Conservation (phyloP, 306 rosid genomes). For the Corylus americana region DNA sequence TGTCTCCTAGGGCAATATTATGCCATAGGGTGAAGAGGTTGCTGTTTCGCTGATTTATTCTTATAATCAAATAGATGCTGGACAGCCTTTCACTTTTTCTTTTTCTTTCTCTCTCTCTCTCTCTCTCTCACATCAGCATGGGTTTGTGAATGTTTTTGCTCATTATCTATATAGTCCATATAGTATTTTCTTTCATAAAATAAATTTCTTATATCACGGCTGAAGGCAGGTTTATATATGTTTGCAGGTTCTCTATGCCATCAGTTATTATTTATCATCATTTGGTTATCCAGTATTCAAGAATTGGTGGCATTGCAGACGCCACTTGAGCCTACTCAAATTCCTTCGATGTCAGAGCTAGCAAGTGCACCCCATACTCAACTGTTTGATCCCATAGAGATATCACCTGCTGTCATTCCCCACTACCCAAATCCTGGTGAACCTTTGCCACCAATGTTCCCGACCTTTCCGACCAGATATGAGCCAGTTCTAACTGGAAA, state of each 20-base stretch:
- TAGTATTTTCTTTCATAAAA: background rate
- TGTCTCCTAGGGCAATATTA: background rate
- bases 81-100: background rate
- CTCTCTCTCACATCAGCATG: background rate
- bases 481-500: slow-evolving; percentile 86
- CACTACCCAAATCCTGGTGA: slow-evolving; percentile 64
- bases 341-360: slow-evolving; percentile 48
- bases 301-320: slow-evolving; percentile 56
- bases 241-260: slow-evolving; percentile 73
- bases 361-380: slow-evolving; percentile 68
- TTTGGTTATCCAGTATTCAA: slow-evolving; percentile 67
- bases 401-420: slow-evolving; percentile 93
- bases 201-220: slow-evolving; percentile 1
- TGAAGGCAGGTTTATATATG: slow-evolving; percentile 32
- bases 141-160: background rate
- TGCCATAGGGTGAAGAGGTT: background rate
- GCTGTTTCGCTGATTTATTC: background rate
- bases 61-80: background rate
- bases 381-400: slow-evolving; percentile 85
- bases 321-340: slow-evolving; percentile 32
- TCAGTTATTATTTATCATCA: slow-evolving; percentile 57
- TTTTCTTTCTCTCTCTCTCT: background rate
- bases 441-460: slow-evolving; percentile 84
- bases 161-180: background rate
- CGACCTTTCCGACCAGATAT: slow-evolving; percentile 75